These are phyloP conservation scores for Nicotiana otophora DNA, from an alignment of 257 asterid species.

Conservation along the genomic window DNA sequence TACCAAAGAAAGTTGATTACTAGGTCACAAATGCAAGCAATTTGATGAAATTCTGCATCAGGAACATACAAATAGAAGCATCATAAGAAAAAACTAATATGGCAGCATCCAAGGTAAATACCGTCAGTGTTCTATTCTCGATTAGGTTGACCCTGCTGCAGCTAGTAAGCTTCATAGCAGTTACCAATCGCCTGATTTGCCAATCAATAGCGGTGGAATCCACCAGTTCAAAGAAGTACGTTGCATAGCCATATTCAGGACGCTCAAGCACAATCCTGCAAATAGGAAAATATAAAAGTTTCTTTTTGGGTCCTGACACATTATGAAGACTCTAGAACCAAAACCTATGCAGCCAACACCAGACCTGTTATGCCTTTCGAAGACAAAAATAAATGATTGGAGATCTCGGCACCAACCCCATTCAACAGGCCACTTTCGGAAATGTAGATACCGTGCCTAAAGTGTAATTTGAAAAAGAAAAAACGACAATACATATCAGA, in stretches of 20 bases:
- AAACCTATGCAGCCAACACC: neutral
- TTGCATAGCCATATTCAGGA: slow-evolving; percentile 95
- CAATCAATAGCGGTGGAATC: slow-evolving; percentile 54
- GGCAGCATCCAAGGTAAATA: slow-evolving; percentile 25
- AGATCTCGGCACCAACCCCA: slow-evolving; percentile 99
- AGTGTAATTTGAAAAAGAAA: slow-evolving; percentile 6
- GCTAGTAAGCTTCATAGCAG: slow-evolving; percentile 76
- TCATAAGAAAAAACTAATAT: neutral
- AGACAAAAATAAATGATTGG: slow-evolving; percentile 87
- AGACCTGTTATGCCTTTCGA: slow-evolving; percentile 86
- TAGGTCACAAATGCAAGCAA: neutral
- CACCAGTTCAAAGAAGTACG: slow-evolving; percentile 79
- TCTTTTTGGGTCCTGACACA: slow-evolving; percentile 1
- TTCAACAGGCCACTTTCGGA: slow-evolving; percentile 88
- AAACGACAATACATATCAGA: neutral
- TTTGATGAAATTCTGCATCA: neutral
- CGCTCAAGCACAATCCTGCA: slow-evolving; percentile 97
- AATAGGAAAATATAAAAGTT: slow-evolving; percentile 11
- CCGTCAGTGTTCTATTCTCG: slow-evolving; percentile 74
- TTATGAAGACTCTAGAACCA: slow-evolving; percentile 1
- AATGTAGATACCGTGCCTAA: slow-evolving; percentile 68
- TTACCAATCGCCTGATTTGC: slow-evolving; percentile 82
- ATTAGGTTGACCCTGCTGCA: slow-evolving; percentile 64
- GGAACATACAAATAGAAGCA: neutral
- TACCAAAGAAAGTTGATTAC: neutral